Conservation (phyloP, 345 rosid species). For the Linum usitatissimum region DNA sequence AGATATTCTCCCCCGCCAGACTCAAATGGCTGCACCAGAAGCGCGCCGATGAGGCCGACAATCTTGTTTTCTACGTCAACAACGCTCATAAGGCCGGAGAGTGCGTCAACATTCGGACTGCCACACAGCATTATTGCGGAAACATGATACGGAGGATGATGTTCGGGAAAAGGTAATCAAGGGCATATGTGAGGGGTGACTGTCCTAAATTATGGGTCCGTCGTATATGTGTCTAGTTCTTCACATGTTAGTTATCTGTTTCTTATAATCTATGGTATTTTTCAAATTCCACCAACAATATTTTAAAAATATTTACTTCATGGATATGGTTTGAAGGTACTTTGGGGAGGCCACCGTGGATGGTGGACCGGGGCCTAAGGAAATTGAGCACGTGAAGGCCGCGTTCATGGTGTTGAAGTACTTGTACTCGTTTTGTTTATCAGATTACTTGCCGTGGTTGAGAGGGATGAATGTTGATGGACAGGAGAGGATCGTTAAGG, state of each 20-base stretch:
- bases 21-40: background rate
- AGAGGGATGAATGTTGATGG: constrained; percentile 41
- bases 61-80: background rate
- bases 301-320: too few relatives aligned
- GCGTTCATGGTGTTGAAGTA: constrained; percentile 4
- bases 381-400: background rate
- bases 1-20: background rate
- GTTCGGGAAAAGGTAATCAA: constrained; percentile 6
- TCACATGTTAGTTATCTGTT: too few relatives aligned
- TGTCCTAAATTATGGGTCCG: too few relatives aligned
- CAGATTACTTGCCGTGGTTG: constrained; percentile 40
- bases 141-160: constrained; percentile 9
- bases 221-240: too few relatives aligned
- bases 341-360: background rate
- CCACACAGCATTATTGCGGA: background rate
- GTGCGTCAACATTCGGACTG: background rate
- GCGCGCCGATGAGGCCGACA: background rate
- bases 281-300: too few relatives aligned
- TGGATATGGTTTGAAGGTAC: too few relatives aligned
- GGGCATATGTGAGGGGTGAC: too few relatives aligned
- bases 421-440: constrained; percentile 31
- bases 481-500: constrained; percentile 27
- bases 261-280: too few relatives aligned
- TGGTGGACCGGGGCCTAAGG: background rate
- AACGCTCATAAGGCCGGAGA: background rate